phyloP scores from a whole-genome alignment of 148 eudicot species.

The Camellia granthamiana region DNA sequence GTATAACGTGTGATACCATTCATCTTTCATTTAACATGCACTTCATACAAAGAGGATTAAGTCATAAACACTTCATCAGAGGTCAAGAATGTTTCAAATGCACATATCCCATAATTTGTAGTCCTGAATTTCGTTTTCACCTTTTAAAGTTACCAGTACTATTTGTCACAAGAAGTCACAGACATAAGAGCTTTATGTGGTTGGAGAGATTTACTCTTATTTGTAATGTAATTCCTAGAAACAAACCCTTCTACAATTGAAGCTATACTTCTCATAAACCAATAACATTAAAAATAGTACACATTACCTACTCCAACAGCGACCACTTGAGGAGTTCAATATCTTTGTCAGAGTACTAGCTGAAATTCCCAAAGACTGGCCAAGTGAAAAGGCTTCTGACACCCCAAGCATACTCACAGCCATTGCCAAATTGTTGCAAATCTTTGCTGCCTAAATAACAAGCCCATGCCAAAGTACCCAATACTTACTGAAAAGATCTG shows the following conservation, averaged over 20 bases:
- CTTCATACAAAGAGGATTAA: background rate
- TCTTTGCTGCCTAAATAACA: conserved; percentile 70
- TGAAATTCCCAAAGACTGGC: conserved; percentile 78
- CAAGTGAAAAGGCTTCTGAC: conserved; percentile 82
- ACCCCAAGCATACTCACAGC: conserved; percentile 90
- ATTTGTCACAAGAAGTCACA: background rate
- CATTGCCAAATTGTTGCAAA: conserved; percentile 94
- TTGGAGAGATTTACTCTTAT: background rate
- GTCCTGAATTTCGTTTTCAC: background rate
- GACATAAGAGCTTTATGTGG: background rate
- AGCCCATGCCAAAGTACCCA: conserved; percentile 1
- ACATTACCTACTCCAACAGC: conserved; percentile 93
- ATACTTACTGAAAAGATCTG: background rate
- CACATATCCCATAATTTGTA: background rate
- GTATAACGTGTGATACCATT: background rate
- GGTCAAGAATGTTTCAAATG: background rate
- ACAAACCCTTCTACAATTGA: background rate
- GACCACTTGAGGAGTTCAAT: conserved; percentile 86
- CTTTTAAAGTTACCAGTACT: background rate
- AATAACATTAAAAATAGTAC: background rate
- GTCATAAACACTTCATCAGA: background rate
- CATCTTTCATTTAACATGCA: background rate
- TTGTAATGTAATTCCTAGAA: background rate
- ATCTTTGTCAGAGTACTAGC: conserved; percentile 64
- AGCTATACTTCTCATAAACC: background rate